phyloP scores from a whole-genome alignment of 306 rosid genomes.

The Chamaecrista fasciculata region DNA sequence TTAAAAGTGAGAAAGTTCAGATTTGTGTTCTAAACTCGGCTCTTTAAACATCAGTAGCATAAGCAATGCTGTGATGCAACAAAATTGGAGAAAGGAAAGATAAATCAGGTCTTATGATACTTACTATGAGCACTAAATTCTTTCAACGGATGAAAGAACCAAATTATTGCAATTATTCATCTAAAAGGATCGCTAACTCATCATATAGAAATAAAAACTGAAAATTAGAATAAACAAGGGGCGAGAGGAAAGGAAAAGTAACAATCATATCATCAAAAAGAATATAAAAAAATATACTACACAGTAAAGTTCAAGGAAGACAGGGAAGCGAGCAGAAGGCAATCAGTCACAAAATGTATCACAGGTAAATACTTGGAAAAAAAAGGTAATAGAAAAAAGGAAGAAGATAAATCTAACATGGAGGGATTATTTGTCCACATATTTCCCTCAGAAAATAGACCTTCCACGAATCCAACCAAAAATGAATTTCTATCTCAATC shows the following conservation, averaged over 20 bases:
- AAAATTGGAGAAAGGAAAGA: neutral
- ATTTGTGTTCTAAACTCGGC: neutral
- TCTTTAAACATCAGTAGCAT: constrained; percentile 3
- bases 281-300: neutral
- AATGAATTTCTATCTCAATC: neutral
- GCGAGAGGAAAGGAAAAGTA: neutral
- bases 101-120: neutral
- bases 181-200: constrained; percentile 5
- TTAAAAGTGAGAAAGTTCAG: neutral
- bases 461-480: neutral
- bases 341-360: neutral
- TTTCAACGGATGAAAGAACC: neutral
- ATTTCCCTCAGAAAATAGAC: neutral
- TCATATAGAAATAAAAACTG: too few species aligned
- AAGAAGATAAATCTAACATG: neutral
- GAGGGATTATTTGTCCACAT: neutral
- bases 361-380: neutral
- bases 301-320: neutral
- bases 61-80: constrained; percentile 1
- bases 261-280: neutral
- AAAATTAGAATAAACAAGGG: neutral
- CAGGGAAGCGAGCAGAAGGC: neutral
- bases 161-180: neutral
- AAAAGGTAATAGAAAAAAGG: neutral
- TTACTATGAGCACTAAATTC: neutral